Percentiles rank a stretch among this genome's conserved stretches.
These are phyloP conservation scores for Lasiosphaeris hirsuta DNA, from an alignment of 495 filamentous ascomycete species.

Conservation along the genomic window DNA sequence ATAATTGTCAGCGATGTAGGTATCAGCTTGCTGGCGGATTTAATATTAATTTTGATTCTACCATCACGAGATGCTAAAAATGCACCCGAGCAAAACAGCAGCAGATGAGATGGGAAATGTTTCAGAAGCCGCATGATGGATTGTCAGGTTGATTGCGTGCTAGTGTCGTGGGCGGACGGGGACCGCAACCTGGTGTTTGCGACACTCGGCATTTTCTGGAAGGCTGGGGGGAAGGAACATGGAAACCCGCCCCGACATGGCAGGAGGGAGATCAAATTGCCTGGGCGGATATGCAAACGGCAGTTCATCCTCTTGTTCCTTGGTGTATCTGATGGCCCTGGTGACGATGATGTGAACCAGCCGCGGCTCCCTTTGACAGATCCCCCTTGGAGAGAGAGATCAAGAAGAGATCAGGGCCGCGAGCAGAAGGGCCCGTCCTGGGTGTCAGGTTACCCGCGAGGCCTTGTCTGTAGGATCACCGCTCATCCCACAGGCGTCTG, in stretches of 20 bases:
- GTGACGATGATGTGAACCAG: no score
- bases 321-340: no score
- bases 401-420: not conserved
- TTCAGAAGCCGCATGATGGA: no score
- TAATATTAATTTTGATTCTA: no score
- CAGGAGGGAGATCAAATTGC: not conserved
- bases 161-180: not conserved
- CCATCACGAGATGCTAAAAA: no score
- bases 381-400: not conserved
- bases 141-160: no score
- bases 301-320: conserved; percentile 6
- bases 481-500: not conserved
- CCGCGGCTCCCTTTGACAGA: not conserved
- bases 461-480: not conserved
- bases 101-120: no score
- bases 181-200: conserved; percentile 5
- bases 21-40: no score
- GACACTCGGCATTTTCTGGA: not conserved
- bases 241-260: not conserved
- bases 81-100: no score
- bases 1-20: not conserved
- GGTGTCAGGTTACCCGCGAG: conserved; percentile 1
- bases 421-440: no score
- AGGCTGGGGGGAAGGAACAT: not conserved
- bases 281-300: conserved; percentile 9